These are phyloP conservation scores for Penicillium samsonianum DNA, from an alignment of 495 filamentous ascomycete genomes.

Conservation along the genomic window DNA sequence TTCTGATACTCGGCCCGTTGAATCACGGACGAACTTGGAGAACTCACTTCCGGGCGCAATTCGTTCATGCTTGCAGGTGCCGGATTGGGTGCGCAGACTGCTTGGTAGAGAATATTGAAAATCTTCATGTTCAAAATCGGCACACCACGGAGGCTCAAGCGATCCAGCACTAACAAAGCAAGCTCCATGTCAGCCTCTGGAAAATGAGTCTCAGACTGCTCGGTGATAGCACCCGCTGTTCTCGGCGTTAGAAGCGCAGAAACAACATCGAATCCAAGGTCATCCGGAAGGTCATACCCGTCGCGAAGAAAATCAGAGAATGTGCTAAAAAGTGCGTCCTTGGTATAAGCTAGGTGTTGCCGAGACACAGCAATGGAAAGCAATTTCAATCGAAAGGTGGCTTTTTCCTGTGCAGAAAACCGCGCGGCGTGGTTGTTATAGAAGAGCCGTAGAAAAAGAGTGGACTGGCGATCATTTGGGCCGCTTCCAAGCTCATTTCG, in stretches of 20 bases:
- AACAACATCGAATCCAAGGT: conserved; percentile 39
- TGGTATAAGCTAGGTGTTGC: conserved; percentile 43
- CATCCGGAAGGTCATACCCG: conserved; percentile 38
- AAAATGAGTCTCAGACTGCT: conserved; percentile 15
- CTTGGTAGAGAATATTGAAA: conserved; percentile 45
- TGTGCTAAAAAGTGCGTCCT: conserved; percentile 29
- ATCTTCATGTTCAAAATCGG: conserved; percentile 47
- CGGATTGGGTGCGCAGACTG: conserved; percentile 14
- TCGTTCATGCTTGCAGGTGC: not conserved
- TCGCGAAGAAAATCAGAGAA: conserved; percentile 35
- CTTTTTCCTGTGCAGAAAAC: conserved; percentile 33
- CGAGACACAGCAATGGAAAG: conserved; percentile 38
- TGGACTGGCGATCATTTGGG: conserved; percentile 45
- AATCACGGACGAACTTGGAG: conserved; percentile 6
- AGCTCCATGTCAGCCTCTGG: conserved; percentile 36
- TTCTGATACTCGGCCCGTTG: conserved; percentile 19
- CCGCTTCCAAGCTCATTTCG: conserved; percentile 42
- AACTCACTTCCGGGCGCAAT: not conserved
- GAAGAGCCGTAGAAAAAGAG: conserved; percentile 51
- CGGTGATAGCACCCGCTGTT: conserved; percentile 2
- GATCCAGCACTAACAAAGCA: conserved; percentile 49
- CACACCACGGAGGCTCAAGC: conserved; percentile 45
- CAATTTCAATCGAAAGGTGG: conserved; percentile 37
- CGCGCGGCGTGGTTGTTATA: conserved; percentile 34
- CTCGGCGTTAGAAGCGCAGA: conserved; percentile 38